Percentiles rank a stretch among this genome's conserved stretches.
phyloP scores from a whole-genome alignment of 2,329 filamentous ascomycete species.

The Metarhizium sp. region DNA sequence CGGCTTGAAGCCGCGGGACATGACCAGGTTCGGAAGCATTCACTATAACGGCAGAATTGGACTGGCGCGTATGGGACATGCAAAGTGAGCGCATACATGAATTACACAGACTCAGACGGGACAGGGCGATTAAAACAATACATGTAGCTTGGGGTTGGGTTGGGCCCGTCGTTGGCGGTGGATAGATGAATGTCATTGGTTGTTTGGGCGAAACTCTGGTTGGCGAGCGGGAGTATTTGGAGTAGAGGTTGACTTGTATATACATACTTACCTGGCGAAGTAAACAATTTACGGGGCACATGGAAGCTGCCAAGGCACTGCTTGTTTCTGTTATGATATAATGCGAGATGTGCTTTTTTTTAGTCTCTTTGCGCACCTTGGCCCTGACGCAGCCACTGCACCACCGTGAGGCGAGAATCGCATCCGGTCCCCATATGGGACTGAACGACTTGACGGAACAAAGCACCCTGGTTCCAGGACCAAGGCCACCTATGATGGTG shows the following conservation, averaged over 20 bases:
- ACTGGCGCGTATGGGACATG: background rate
- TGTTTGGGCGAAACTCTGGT: background rate
- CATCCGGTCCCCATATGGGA: too few species aligned
- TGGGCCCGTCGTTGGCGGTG: background rate
- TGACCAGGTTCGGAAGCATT: background rate
- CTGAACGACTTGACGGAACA: background rate
- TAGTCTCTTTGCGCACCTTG: too few species aligned
- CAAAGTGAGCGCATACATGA: background rate
- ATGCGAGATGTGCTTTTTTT: background rate
- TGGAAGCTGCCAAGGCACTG: background rate
- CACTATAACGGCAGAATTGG: background rate
- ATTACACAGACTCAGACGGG: background rate
- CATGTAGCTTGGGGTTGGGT: background rate
- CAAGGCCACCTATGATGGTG: too few species aligned
- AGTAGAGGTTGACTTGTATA: background rate
- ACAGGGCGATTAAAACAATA: background rate
- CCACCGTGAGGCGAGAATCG: too few species aligned
- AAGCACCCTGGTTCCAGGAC: too few species aligned
- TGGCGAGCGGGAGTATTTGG: background rate
- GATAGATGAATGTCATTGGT: background rate
- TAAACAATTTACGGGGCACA: background rate
- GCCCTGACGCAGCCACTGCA: too few species aligned
- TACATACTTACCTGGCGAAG: background rate
- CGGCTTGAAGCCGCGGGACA: background rate
- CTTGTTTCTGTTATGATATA: background rate